Evolutionary conservation across 805 yeast species (phyloP), one percentile per base, ranked within the genome.

Genomic region (Ogataea pignaliae): DNA sequence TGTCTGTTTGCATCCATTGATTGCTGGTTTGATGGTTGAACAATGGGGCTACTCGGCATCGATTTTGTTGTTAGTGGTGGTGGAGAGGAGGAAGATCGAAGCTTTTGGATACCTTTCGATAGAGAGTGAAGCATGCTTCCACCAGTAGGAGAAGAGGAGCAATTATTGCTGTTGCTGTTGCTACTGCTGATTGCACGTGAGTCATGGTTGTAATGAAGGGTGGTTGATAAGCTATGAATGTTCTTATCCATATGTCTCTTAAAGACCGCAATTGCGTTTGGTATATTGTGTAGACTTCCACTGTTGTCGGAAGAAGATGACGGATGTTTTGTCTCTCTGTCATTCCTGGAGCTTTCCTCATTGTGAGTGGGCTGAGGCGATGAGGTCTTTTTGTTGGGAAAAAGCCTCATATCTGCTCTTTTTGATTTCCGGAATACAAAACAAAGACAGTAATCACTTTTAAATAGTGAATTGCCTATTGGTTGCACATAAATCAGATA

Each of bases 181-280:
- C 5, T 36, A 30, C 5, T 15, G 39, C 10, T 9, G 31, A 3
- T 31, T 14, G 45, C 31, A 28, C 44, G 34, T 18, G 15, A 31
- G 29, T 34, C 33, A 11, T 17, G 10, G 8, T 38, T 37, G 21
- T 38, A 12, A 3, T 42, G 43, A 12, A 21, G 26, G 9, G 47
- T 41, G 10, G 42, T 36, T 2, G 44, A 16, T 8, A 41, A 15
- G 8, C 42, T 18, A 40, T 43, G 12, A 14, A 36, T 21, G 32
- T 34, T 29, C 14, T 34, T 39, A 18, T 39, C 44, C 13, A 21
- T 35, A 10, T 26, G 30, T 29, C 45, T 45, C 18, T 35, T 42
- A 39, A 50, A 43, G 18, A 47, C 37, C 10, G 40, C 36, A 5
- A 45, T 47, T 3, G 51, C 50, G 13, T 51, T 43, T 11, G 46